A percentile compares a stretch with the other conserved stretches of the same genome.
Evolutionary conservation across 306 rosid genomes (phyloP).

Genomic region (Heteromeles arbutifolia): DNA sequence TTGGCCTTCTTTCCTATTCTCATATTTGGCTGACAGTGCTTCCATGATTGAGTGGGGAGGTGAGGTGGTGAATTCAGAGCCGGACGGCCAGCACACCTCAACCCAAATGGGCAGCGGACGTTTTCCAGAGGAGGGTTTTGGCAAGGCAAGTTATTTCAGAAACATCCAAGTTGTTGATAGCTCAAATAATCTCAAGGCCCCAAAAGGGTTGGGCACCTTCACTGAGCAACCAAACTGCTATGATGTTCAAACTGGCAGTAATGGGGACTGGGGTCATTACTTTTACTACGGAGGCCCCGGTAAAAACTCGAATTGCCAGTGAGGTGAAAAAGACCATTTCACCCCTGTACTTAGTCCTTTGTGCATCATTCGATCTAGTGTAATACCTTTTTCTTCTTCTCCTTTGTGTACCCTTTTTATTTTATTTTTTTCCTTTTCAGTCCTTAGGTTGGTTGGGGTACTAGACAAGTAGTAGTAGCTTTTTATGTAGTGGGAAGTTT

Average conservation of each 20-base stretch:
- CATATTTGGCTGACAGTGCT: slow-evolving; percentile 91
- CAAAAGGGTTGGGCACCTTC: slow-evolving; percentile 76
- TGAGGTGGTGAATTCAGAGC: slow-evolving; percentile 82
- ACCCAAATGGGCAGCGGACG: slow-evolving; percentile 97
- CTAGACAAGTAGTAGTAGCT: slow-evolving; percentile 3
- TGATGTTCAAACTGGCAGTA: slow-evolving; percentile 89
- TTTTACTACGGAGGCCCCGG: slow-evolving; percentile 99
- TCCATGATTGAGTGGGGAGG: slow-evolving; percentile 99
- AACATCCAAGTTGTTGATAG: slow-evolving; percentile 87
- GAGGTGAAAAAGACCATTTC: slow-evolving; percentile 11
- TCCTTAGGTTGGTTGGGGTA: slow-evolving; percentile 20
- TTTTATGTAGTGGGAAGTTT: slow-evolving; percentile 73
- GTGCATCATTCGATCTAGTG: slow-evolving; percentile 54
- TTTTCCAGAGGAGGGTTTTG: slow-evolving; percentile 93
- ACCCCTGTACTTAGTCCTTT: background rate
- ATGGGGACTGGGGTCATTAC: slow-evolving; percentile 97
- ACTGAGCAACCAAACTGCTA: slow-evolving; percentile 89
- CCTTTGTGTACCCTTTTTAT: slow-evolving; percentile 30
- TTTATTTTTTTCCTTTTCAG: background rate
- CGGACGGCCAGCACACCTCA: slow-evolving; percentile 81
- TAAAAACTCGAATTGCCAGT: slow-evolving; percentile 67
- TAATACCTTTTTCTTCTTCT: slow-evolving; percentile 14
- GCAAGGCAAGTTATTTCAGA: slow-evolving; percentile 85
- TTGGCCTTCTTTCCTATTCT: slow-evolving; percentile 94
- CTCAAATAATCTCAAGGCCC: slow-evolving; percentile 90